Conservation (phyloP, 83 land plant species). For the Isoetes engelmannii region DNA sequence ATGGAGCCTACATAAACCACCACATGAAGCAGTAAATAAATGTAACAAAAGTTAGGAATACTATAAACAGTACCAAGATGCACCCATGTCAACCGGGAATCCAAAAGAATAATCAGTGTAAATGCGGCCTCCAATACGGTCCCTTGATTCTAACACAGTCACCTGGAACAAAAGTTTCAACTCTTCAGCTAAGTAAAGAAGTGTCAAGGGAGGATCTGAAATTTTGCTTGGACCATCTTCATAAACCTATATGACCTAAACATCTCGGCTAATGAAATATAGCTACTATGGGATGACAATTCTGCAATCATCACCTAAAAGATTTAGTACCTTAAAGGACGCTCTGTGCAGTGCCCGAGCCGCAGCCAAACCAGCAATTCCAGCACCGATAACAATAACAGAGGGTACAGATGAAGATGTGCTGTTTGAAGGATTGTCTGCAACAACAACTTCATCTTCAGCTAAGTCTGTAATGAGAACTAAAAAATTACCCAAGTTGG, state of each 20-base stretch:
- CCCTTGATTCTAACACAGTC: constrained; percentile 68
- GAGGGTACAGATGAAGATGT: constrained; percentile 37
- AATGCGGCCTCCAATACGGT: constrained; percentile 87
- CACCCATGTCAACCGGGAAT: constrained; percentile 95
- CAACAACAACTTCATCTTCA: too few relatives aligned
- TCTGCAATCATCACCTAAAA: too few relatives aligned
- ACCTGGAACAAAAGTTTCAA: constrained; percentile 38
- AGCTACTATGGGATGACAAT: too few relatives aligned
- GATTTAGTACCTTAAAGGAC: constrained; percentile 44
- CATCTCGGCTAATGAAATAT: too few relatives aligned
- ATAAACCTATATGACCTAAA: too few relatives aligned
- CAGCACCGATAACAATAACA: constrained; percentile 75
- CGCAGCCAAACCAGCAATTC: constrained; percentile 80
- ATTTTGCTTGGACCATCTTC: too few relatives aligned
- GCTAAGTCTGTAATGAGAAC: too few relatives aligned
- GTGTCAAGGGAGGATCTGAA: too few relatives aligned
- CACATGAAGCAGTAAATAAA: too few relatives aligned
- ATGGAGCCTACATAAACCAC: constrained; percentile 62
- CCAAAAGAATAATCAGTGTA: constrained; percentile 90
- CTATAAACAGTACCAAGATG: constrained; percentile 62
- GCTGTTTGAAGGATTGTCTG: too few relatives aligned
- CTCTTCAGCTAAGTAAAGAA: too few relatives aligned
- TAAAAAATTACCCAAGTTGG: too few relatives aligned
- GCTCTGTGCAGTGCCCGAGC: constrained; percentile 76
- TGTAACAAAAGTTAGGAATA: background rate